Base-by-base conservation (phyloP, 768 basidiomycete genomes). In the Candolleomyces efflorescens region DNA sequence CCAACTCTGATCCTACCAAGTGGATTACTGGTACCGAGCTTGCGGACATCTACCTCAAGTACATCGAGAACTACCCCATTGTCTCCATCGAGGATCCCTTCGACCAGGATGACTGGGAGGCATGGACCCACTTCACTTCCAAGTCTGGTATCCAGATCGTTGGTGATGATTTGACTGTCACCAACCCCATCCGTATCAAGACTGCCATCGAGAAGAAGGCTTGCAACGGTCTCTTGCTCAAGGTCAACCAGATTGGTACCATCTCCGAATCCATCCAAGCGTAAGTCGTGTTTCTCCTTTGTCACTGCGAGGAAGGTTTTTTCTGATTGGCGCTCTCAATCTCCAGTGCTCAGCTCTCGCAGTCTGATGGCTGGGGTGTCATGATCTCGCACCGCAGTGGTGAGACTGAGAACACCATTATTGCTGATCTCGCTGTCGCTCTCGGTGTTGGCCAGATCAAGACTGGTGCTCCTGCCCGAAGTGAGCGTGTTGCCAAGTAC, bases 311-410 rank as follows among this genome's bases (percentile, higher is more conserved):
- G 60, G 26, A 51, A 50, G 22, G 39, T 45, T 22, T 15, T 23
- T 48, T 27, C 7, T 5, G 32, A 32, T 32, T 32, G 32, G n/a
- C 52, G 48, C 59, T 37, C 58, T 55, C 22, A 27, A 36, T 41
- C 7, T 55, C 53, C 60, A 96, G 93, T 70, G 93, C 95, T 59
- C 94, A 98, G 74, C 92, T 99, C 67, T 73, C 95, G 50, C 94
- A 97, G 73, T 92, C 92, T 39, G 92, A 93, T 68, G 90, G 90
- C 55, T 99, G 97, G 97, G 95, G 94, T 72, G 92, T 98, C 77
- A 99, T 99, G 97, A 88, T 96, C 74, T 98, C 95, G 54, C 97
- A 98, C 83, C 94, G 97, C 64, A 93, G 90, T 64, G 96, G 96
- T 68, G 96, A 98, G 83, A 98, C 96, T 37, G 95, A 97, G 78